phyloP scores from a whole-genome alignment of 1,139 yeast species.

The Pichia sp. region DNA sequence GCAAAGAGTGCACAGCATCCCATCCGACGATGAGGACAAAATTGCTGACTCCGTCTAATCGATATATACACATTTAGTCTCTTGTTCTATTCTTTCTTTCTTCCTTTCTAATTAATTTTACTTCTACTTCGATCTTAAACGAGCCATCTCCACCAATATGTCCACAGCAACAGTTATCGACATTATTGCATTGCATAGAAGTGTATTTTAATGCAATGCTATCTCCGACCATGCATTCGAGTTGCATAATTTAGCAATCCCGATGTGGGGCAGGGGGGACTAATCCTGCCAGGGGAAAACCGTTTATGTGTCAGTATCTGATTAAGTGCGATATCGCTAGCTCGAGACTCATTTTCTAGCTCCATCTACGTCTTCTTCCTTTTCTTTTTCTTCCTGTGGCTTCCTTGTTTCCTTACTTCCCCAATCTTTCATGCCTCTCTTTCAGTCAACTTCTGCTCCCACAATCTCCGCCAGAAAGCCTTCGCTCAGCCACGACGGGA shows the following conservation, averaged over 20 bases:
- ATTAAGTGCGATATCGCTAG: background rate
- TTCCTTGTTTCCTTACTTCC: background rate
- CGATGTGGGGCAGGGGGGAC: no score
- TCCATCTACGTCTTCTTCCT: background rate
- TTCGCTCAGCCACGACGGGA: background rate
- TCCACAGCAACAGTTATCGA: no score
- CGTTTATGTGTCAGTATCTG: no score
- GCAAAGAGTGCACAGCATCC: slow-evolving; percentile 20
- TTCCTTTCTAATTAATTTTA: background rate
- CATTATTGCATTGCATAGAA: no score
- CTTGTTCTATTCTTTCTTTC: background rate
- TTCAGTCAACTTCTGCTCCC: background rate
- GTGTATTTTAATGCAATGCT: no score
- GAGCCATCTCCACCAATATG: no score
- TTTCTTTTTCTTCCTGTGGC: background rate
- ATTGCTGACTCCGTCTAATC: slow-evolving; percentile 24
- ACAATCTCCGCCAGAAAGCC: background rate
- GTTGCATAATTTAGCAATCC: no score
- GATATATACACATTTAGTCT: background rate
- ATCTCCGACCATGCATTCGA: no score
- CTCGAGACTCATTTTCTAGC: background rate
- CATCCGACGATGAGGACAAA: slow-evolving; percentile 30
- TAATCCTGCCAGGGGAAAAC: no score
- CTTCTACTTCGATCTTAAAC: background rate
- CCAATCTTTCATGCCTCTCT: no score